These are phyloP conservation scores for Chaetomium olivaceum DNA, from an alignment of 2,329 filamentous ascomycete species.

Conservation along the genomic window DNA sequence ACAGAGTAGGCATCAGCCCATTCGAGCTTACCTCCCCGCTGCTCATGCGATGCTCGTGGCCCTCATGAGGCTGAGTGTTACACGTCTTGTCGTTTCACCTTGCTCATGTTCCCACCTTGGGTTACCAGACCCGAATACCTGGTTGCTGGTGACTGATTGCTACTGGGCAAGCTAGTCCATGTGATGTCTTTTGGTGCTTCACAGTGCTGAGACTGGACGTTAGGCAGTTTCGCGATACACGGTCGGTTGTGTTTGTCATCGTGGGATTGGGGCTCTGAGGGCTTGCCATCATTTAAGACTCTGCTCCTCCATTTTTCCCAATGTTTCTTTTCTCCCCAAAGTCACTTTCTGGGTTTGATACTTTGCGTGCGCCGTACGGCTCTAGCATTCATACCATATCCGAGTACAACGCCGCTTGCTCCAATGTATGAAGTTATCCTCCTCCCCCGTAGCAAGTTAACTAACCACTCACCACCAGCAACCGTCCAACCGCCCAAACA, in stretches of 20 bases:
- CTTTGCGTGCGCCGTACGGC: not conserved
- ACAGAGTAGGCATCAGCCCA: not conserved
- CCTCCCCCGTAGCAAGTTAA: not conserved
- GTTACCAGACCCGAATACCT: not conserved
- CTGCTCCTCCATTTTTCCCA: not conserved
- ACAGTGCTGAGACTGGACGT: not conserved
- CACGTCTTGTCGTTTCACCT: not conserved
- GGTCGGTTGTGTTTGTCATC: not conserved
- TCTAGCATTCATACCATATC: not conserved
- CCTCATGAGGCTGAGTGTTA: not conserved
- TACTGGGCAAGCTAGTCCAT: not conserved
- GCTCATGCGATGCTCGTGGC: not conserved
- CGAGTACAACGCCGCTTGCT: not conserved
- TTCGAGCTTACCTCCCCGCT: not conserved
- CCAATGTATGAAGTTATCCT: not conserved
- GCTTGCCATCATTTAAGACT: not conserved
- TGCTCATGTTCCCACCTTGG: not conserved
- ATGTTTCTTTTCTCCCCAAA: not conserved
- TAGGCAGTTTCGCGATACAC: not conserved
- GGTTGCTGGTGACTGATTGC: not conserved
- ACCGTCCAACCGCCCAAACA: not conserved
- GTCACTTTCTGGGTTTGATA: not conserved
- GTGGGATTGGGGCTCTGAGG: not conserved
- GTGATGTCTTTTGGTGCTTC: not conserved
- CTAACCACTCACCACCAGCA: too few species aligned